Evolutionary conservation across 2,329 filamentous ascomycete species (phyloP), one percentile per base, ranked within the genome.

Genomic region (Talaromyces islandicus): DNA sequence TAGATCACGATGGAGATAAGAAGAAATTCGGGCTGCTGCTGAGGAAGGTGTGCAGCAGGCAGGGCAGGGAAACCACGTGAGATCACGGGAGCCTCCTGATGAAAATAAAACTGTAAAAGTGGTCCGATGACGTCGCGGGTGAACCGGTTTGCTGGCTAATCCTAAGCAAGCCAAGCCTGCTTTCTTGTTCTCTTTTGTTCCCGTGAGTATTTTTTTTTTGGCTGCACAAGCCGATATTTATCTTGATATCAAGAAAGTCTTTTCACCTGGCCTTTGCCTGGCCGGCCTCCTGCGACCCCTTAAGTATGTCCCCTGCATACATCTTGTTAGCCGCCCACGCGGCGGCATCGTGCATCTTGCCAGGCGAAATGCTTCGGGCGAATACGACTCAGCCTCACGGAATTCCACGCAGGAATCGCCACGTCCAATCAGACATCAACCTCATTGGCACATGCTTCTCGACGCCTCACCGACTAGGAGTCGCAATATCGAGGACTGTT

Each of bases 111-210:
- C n/a, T n/a, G 1, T 14, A 29, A 7, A 17, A 29, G 5, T 2
- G 14, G 35, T 4, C 21, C 17, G 48, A 60, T 60, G 58, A 60
- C 58, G 58, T 60, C 54, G 43, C 12, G 14, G 14, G 29, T 56
- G 41, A 50, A 51, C 58, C 46, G 53, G 14, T 54, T 38, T 10
- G 11, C 41, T 2, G 12, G 7, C 27, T 54, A 29, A 30, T 12
- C 51, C 51, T 21, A 30, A 32, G 29, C 29, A 21, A 32, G 52
- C 24, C 52, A 21, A 54, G 25, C 24, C 21, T 29, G 21, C n/a
- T n/a, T 19, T 27, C 7, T 10, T 10, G 3, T 19, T n/a, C 2
- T 53, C 50, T 11, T 14, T n/a, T 29, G 21, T 25, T 29, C 14
- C 2, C 51, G 21, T 54, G n/a, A 19, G 27, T 35, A 7, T 46